Percentiles rank a stretch among this genome's conserved stretches.
These are phyloP conservation scores for Exophiala sp. DNA, from an alignment of 2,329 filamentous ascomycete species.

Conservation along the genomic window DNA sequence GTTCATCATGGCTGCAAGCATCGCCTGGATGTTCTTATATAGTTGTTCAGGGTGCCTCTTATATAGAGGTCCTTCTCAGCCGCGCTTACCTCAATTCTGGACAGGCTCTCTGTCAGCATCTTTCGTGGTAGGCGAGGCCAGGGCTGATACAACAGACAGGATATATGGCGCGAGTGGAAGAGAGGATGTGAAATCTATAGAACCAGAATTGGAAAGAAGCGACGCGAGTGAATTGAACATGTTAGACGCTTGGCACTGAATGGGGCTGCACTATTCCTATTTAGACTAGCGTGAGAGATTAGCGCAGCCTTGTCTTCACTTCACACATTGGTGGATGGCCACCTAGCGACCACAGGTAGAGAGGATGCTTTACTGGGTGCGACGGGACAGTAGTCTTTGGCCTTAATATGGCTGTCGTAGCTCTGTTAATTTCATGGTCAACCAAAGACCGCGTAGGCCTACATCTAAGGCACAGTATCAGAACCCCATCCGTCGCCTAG, in stretches of 20 bases:
- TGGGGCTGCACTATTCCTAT: background rate
- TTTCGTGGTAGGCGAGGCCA: constrained; percentile 1
- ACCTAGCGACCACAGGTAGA: no score
- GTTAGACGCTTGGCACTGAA: background rate
- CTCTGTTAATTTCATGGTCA: background rate
- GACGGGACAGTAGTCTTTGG: background rate
- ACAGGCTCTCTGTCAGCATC: constrained; percentile 12
- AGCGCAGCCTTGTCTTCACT: background rate
- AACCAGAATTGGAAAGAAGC: background rate
- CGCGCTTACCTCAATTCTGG: constrained; percentile 14
- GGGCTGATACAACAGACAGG: background rate
- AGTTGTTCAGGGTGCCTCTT: constrained; percentile 4
- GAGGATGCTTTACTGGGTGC: background rate
- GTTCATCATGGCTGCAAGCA: background rate
- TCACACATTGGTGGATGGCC: no score
- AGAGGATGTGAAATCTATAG: background rate
- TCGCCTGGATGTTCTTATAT: background rate
- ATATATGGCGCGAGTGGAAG: background rate
- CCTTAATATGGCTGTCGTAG: background rate
- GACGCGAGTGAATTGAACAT: background rate
- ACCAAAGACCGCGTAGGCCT: no score
- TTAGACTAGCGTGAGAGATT: background rate
- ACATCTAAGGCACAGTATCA: no score
- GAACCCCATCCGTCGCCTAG: constrained; percentile 27
- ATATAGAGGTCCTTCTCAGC: constrained; percentile 13